Evolutionary conservation across 2,329 filamentous ascomycete genomes (phyloP).

Genomic region (Catunica adiposa): DNA sequence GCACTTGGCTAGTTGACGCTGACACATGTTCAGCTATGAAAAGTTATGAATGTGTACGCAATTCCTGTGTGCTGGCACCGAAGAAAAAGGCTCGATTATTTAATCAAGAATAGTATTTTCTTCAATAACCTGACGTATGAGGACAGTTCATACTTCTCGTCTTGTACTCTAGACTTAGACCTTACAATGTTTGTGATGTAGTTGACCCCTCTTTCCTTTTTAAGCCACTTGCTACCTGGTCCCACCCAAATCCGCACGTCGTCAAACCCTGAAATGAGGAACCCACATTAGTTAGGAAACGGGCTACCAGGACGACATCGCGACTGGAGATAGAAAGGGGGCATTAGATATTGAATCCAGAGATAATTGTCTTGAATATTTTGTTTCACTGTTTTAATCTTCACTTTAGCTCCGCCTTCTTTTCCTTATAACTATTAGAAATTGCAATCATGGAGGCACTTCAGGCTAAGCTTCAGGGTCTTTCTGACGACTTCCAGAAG

Average conservation of each 20-base stretch:
- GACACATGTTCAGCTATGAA: neutral
- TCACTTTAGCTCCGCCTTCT: neutral
- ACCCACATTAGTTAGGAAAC: neutral
- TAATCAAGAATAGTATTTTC: neutral
- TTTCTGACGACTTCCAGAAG: constrained; percentile 77
- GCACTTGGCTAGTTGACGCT: neutral
- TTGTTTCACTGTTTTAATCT: neutral
- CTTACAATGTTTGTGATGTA: neutral
- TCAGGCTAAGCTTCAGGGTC: constrained; percentile 61
- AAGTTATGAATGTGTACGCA: neutral
- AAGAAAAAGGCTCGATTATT: too few relatives aligned
- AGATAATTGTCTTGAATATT: too few relatives aligned
- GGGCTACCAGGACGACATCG: neutral
- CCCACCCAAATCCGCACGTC: constrained; percentile 11
- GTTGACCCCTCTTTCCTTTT: constrained; percentile 7
- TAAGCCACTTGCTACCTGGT: constrained; percentile 1
- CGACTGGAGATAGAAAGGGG: neutral
- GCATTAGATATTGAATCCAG: neutral
- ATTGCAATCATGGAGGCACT: constrained; percentile 46
- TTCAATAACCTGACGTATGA: too few relatives aligned
- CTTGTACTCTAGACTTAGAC: too few relatives aligned
- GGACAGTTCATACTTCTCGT: too few relatives aligned
- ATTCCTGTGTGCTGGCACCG: too few relatives aligned
- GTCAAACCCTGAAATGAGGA: neutral
- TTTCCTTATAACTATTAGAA: neutral